These are phyloP conservation scores for Stropharia rugosoannulata DNA, from an alignment of 768 basidiomycete genomes.

Conservation along the genomic window DNA sequence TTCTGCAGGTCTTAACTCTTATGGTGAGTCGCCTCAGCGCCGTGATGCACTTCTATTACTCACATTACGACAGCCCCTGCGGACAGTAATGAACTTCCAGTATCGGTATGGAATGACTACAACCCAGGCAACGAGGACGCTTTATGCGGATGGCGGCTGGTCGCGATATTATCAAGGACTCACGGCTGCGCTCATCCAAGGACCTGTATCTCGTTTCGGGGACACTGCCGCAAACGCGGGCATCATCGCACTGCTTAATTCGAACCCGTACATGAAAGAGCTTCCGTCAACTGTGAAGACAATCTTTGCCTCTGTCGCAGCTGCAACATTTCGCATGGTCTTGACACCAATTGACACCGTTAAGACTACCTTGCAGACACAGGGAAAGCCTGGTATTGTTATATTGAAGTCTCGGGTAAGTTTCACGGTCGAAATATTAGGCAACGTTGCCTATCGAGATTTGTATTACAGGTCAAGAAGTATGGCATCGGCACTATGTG, in stretches of 20 bases:
- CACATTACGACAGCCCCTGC: conserved; percentile 56
- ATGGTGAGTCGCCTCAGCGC: conserved; percentile 52
- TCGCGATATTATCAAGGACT: conserved; percentile 89
- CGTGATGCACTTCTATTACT: not conserved
- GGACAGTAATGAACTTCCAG: conserved; percentile 98
- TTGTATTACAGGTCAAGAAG: conserved; percentile 50
- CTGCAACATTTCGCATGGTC: conserved; percentile 87
- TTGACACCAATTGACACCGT: conserved; percentile 91
- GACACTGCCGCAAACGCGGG: conserved; percentile 96
- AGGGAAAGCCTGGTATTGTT: conserved; percentile 67
- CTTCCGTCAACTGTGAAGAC: conserved; percentile 74
- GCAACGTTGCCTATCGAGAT: not conserved
- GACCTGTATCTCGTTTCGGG: conserved; percentile 82
- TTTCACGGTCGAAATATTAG: not conserved
- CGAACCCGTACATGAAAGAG: conserved; percentile 66
- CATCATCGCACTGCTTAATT: conserved; percentile 80
- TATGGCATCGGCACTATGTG: conserved; percentile 81
- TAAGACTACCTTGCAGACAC: conserved; percentile 94
- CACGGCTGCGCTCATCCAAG: conserved; percentile 82
- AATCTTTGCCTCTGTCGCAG: conserved; percentile 72
- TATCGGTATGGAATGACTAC: conserved; percentile 85
- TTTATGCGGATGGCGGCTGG: conserved; percentile 79
- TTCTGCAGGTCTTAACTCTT: conserved; percentile 86
- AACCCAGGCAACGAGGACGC: conserved; percentile 59
- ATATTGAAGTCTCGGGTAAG: conserved; percentile 68